Base-by-base conservation (phyloP, 306 rosid species). In the Prunus campanulata region DNA sequence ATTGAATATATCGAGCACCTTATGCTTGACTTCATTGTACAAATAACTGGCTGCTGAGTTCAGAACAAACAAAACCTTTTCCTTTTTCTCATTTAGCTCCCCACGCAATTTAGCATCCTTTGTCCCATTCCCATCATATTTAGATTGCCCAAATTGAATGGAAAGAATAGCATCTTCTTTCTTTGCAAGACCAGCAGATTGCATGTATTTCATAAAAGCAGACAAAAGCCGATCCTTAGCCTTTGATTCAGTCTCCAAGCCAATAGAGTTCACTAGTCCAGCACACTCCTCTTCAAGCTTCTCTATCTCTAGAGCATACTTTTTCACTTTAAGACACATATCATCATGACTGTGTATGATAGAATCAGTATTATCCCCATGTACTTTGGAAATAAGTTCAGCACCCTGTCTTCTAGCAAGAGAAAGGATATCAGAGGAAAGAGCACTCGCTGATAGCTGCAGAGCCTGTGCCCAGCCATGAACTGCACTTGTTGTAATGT, bases 391-490 rank as follows among this genome's bases (percentile, higher is more conserved):
- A 82, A 86, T 49, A 66, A 90, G 87, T 74, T 93, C 98, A 88
- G 94, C 71, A 81, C 96, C 98, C 87, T 93, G 97, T 83, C 93
- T 87, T 81, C 93, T 89, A 68, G 93, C 85, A 70, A 90, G 90
- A 82, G 97, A 93, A 32, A 91, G 93, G 66, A 85, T 68, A 44
- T 93, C 98, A 42, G 98, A 86, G 76, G 93, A 90, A 67, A 87
- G 76, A 76, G 91, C 88, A 85, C 81, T 88, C 16, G 84, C 69
- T 66, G 94, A 86, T 78, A 90, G 79, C 75, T 91, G 97, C 82
- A 93, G 82, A 86, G 86, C 88, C 80, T 93, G 96, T 48, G 94
- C 93, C 98, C 98, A 93, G 66, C 93, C 90, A 90, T 93, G 94
- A 67, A 91, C 87, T 44, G 93, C 93, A 85, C 97, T 93, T 22